A percentile compares a stretch with the other conserved stretches of the same genome.
Conservation (phyloP, 2,329 filamentous ascomycete genomes). For the Diplodia mutila region DNA sequence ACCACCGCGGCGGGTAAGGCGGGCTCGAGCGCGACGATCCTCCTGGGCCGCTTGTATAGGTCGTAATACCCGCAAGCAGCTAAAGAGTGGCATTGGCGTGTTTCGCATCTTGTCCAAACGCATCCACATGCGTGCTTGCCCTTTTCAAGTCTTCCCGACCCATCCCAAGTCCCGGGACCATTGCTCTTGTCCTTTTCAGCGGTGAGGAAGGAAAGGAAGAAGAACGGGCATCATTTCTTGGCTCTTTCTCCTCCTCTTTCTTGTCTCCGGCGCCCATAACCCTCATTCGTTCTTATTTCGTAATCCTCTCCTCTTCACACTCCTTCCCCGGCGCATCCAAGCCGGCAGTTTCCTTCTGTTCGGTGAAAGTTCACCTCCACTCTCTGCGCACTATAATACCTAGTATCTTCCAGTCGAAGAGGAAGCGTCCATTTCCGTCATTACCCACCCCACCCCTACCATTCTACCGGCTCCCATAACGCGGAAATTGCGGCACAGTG, state of each 20-base stretch:
- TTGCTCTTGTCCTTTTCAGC: background rate
- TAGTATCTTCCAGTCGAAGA: background rate
- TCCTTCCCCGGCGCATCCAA: background rate
- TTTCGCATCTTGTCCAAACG: background rate
- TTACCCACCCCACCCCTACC: background rate
- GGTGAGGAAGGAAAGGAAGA: background rate
- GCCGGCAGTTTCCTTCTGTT: background rate
- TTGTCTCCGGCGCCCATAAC: background rate
- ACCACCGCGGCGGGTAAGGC: constrained; percentile 10
- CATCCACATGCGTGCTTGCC: constrained; percentile 4
- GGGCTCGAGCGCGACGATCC: background rate
- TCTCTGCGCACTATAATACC: background rate
- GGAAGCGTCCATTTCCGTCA: background rate
- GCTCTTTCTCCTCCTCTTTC: background rate
- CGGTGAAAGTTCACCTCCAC: background rate
- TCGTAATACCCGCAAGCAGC: constrained; percentile 6
- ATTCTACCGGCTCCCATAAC: background rate
- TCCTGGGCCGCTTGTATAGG: background rate
- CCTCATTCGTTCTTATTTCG: background rate
- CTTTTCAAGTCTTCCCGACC: background rate
- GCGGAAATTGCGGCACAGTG: constrained; percentile 1
- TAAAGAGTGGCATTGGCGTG: constrained; percentile 5
- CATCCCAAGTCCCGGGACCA: background rate
- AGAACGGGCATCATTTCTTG: background rate
- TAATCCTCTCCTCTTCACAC: background rate